phyloP scores from a whole-genome alignment of 2,329 filamentous ascomycete species.

The Cordyceps javanica region DNA sequence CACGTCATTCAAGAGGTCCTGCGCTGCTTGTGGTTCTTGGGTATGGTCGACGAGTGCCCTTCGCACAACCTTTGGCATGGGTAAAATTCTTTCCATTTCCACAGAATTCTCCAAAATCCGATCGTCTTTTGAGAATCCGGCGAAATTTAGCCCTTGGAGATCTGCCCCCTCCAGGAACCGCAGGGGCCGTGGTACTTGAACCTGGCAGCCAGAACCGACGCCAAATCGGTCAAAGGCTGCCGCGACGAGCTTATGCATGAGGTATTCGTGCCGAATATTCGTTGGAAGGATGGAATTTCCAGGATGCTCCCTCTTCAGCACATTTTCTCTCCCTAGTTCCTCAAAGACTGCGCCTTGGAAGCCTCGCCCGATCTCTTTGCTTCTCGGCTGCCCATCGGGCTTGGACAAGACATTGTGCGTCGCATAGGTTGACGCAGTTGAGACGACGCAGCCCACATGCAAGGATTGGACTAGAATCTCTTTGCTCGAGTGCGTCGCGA shows the following conservation, averaged over 20 bases:
- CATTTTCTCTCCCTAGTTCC: constrained; percentile 8
- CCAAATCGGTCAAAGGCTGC: constrained; percentile 12
- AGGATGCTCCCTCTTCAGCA: constrained; percentile 17
- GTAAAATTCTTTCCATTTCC: constrained; percentile 18
- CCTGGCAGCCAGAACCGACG: background rate
- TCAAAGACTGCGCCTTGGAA: constrained; percentile 17
- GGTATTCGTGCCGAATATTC: constrained; percentile 12
- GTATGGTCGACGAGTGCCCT: constrained; percentile 14
- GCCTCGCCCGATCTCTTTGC: constrained; percentile 22
- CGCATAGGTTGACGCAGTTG: background rate
- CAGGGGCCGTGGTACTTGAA: constrained; percentile 6
- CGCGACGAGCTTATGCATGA: constrained; percentile 3
- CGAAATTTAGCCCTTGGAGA: background rate
- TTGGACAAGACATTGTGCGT: background rate
- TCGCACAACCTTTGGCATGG: constrained; percentile 18
- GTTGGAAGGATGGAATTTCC: constrained; percentile 12
- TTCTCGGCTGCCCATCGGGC: too few species aligned
- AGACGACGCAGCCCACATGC: background rate
- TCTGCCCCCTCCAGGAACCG: background rate
- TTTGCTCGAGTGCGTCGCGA: background rate
- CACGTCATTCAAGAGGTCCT: constrained; percentile 4
- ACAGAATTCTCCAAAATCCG: constrained; percentile 4
- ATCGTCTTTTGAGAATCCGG: constrained; percentile 9
- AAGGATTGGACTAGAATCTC: background rate
- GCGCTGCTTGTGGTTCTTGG: constrained; percentile 15